Percentiles rank a stretch among this genome's conserved stretches.
Evolutionary conservation across 108 stramenopile genomes (phyloP).

Genomic region (Skeletonema tropicum): DNA sequence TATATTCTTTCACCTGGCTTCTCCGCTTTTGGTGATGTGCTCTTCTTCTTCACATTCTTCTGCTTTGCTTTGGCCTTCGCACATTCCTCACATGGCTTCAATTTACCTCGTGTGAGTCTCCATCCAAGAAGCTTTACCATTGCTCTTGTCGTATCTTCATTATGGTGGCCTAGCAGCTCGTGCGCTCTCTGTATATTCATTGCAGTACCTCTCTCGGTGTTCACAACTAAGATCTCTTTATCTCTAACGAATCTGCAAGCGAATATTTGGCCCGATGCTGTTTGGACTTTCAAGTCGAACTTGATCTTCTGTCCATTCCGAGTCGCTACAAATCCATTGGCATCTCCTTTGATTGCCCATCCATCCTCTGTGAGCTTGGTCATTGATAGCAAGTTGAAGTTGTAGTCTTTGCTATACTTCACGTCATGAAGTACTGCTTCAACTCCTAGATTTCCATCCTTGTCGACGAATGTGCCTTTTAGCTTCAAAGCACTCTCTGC

Average conservation of each 20-base stretch:
- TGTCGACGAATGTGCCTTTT: not conserved
- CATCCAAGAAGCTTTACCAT: constrained; percentile 27
- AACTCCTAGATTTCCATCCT: not conserved
- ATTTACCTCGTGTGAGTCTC: constrained; percentile 3
- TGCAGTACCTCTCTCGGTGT: too few species aligned
- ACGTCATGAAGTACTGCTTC: not conserved
- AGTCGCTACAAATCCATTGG: not conserved
- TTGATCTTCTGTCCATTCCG: constrained; percentile 5
- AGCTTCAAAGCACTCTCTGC: not conserved
- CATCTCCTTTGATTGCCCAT: constrained; percentile 24
- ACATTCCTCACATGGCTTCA: constrained; percentile 32
- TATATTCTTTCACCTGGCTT: constrained; percentile 13
- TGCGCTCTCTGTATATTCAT: constrained; percentile 13
- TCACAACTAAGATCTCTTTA: not conserved
- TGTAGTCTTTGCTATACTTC: not conserved
- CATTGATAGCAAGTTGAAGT: constrained; percentile 23
- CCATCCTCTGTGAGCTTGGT: constrained; percentile 15
- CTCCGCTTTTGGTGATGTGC: not conserved
- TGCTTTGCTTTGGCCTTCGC: constrained; percentile 32
- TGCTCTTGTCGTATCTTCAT: constrained; percentile 15
- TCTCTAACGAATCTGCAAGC: not conserved
- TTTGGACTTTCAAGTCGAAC: constrained; percentile 35
- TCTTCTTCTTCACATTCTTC: constrained; percentile 17
- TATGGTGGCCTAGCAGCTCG: constrained; percentile 25
- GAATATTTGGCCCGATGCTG: constrained; percentile 21